Conservation (phyloP, 2,329 filamentous ascomycete genomes). For the Didymella exigua region DNA sequence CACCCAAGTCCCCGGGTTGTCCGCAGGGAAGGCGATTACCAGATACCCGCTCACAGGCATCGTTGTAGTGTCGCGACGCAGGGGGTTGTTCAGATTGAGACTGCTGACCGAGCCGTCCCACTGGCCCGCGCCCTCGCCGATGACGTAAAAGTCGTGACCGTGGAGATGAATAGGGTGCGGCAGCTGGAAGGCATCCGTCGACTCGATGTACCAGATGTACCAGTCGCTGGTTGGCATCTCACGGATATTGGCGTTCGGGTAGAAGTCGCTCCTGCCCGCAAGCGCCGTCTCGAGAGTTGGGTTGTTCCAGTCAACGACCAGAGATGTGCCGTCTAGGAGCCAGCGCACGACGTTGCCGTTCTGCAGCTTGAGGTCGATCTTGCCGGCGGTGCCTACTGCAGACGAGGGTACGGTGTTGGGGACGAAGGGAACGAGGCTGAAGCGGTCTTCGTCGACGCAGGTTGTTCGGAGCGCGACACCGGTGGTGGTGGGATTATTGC, state of each 20-base stretch:
- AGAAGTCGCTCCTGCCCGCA: conserved; percentile 34
- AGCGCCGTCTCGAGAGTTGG: conserved; percentile 54
- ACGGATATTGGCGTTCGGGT: conserved; percentile 37
- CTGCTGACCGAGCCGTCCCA: conserved; percentile 44
- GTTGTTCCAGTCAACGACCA: conserved; percentile 50
- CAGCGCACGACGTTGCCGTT: conserved; percentile 49
- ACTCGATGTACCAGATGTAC: conserved; percentile 58
- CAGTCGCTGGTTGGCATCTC: conserved; percentile 41
- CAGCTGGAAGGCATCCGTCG: conserved; percentile 39
- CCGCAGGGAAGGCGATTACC: conserved; percentile 59
- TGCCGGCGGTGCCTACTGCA: conserved; percentile 34
- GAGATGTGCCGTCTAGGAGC: conserved; percentile 49
- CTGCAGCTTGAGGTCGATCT: conserved; percentile 38
- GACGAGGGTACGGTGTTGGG: conserved; percentile 47
- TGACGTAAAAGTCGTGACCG: conserved; percentile 52
- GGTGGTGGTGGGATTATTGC: conserved; percentile 45
- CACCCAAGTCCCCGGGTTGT: conserved; percentile 57
- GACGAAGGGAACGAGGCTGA: conserved; percentile 48
- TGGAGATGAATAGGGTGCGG: conserved; percentile 52
- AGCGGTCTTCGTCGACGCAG: conserved; percentile 47
- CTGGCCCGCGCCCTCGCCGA: conserved; percentile 43
- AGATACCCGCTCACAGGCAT: conserved; percentile 50
- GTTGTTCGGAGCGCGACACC: conserved; percentile 39
- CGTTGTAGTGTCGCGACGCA: conserved; percentile 48
- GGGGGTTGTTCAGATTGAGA: conserved; percentile 47